Evolutionary conservation across 441 rosid species (phyloP).

Genomic region (Bruguiera hainesii): DNA sequence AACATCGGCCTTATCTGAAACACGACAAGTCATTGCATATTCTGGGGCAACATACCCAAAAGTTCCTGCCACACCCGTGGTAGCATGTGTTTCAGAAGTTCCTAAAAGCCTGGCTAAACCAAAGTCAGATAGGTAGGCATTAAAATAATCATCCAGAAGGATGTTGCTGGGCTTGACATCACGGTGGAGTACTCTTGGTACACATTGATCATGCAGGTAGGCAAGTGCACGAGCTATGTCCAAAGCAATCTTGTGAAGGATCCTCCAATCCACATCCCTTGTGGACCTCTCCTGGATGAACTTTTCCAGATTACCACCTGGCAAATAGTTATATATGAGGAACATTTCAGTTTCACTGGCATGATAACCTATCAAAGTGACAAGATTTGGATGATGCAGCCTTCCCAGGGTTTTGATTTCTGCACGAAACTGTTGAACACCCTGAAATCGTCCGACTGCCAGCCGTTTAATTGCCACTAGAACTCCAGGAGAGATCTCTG

Average conservation of each 20-base stretch:
- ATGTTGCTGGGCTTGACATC: conserved; percentile 95
- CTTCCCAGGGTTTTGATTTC: conserved; percentile 80
- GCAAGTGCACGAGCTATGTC: conserved; percentile 82
- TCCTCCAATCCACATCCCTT: conserved; percentile 53
- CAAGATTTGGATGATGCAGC: conserved; percentile 70
- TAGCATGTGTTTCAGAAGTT: conserved; percentile 88
- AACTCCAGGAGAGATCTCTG: conserved; percentile 58
- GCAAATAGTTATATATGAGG: conserved; percentile 81
- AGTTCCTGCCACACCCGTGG: conserved; percentile 94
- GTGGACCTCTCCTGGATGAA: conserved; percentile 83
- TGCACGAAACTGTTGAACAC: conserved; percentile 77
- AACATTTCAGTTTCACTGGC: conserved; percentile 93
- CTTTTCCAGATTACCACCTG: conserved; percentile 81
- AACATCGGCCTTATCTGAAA: conserved; percentile 85
- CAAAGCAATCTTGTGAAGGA: conserved; percentile 82
- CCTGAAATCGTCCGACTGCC: conserved; percentile 84
- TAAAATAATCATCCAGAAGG: conserved; percentile 65
- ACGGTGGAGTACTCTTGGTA: conserved; percentile 83
- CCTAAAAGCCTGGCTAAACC: conserved; percentile 83
- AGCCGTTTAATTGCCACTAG: conserved; percentile 80
- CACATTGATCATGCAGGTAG: conserved; percentile 73
- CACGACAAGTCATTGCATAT: conserved; percentile 95
- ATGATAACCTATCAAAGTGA: conserved; percentile 77
- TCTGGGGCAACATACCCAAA: conserved; percentile 93
- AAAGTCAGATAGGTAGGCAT: conserved; percentile 82